Conservation (phyloP, 352 stramenopile genomes). For the Paralagenidium karlingii region DNA sequence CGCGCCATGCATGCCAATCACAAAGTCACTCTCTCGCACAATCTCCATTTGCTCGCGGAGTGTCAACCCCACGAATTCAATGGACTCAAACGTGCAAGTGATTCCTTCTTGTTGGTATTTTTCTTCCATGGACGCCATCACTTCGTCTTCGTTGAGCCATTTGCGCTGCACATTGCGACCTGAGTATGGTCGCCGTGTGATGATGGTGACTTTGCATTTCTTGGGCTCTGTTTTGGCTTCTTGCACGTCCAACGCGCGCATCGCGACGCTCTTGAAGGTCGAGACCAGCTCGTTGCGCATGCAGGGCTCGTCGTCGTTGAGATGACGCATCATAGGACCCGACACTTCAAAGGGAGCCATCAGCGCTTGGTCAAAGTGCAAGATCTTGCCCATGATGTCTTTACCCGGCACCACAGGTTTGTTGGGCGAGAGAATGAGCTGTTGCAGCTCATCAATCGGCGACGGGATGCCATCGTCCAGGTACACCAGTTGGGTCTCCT, state of each 20-base stretch:
- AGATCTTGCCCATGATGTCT: conserved; percentile 16
- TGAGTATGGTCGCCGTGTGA: conserved; percentile 31
- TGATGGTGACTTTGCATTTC: conserved; percentile 37
- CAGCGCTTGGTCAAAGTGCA: conserved; percentile 22
- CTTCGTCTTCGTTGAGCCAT: conserved; percentile 52
- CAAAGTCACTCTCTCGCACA: conserved; percentile 51
- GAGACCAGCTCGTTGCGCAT: conserved; percentile 33
- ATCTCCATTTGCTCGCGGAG: conserved; percentile 47
- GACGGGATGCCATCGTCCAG: conserved; percentile 29
- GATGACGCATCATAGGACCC: conserved; percentile 54
- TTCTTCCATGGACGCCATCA: conserved; percentile 20
- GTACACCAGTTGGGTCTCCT: conserved; percentile 22
- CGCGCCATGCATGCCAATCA: conserved; percentile 74
- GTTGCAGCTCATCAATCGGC: conserved; percentile 26
- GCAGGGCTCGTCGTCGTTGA: conserved; percentile 51
- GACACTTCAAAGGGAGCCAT: conserved; percentile 39
- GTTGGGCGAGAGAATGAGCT: conserved; percentile 16
- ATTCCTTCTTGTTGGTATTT: conserved; percentile 6
- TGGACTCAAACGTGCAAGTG: conserved; percentile 12
- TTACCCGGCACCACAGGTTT: conserved; percentile 16
- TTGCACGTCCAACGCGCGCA: too few species aligned
- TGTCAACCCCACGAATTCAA: conserved; percentile 52
- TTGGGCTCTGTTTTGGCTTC: too few species aligned
- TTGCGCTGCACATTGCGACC: conserved; percentile 39
- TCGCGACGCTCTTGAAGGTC: too few species aligned